Percentiles rank a stretch among this genome's conserved stretches.
These are phyloP conservation scores for Salix koriyanagi DNA, from an alignment of 345 rosid species.

Conservation along the genomic window DNA sequence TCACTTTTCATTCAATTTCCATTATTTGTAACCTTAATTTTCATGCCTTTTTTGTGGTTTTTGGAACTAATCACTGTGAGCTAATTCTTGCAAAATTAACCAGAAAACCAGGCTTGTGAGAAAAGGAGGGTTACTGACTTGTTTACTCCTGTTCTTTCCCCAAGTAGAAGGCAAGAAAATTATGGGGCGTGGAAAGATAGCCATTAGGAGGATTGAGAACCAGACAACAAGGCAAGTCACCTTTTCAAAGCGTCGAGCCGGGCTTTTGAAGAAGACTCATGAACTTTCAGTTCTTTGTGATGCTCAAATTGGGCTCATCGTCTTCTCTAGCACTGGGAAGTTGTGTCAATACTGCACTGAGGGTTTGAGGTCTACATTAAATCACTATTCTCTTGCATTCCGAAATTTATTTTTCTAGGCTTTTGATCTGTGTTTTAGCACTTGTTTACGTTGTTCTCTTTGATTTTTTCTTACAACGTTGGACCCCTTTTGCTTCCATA, in stretches of 20 bases:
- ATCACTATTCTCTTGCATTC: not conserved
- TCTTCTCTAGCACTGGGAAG: slow-evolving; percentile 49
- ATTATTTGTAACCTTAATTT: not conserved
- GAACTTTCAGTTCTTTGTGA: slow-evolving; percentile 47
- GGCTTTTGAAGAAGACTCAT: slow-evolving; percentile 43
- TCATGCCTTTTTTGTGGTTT: slow-evolving; percentile 1
- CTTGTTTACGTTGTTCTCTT: not conserved
- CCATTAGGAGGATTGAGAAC: slow-evolving; percentile 43
- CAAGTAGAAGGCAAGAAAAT: not conserved
- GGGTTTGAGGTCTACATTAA: slow-evolving; percentile 27
- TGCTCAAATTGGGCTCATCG: slow-evolving; percentile 47
- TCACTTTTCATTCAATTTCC: not conserved
- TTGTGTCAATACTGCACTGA: slow-evolving; percentile 40
- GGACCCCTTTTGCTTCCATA: not conserved
- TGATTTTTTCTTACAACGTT: not conserved
- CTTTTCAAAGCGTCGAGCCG: slow-evolving; percentile 40
- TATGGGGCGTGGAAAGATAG: slow-evolving; percentile 46
- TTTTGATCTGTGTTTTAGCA: not conserved
- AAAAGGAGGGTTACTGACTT: not conserved
- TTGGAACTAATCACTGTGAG: not conserved
- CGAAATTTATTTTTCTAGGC: too few relatives aligned
- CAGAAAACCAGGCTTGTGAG: slow-evolving; percentile 1
- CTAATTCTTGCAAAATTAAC: not conserved
- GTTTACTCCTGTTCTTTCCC: not conserved
- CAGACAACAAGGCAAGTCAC: slow-evolving; percentile 50